A percentile compares a stretch with the other conserved stretches of the same genome.
Evolutionary conservation across 441 rosid species (phyloP).

Genomic region (Populus hybrid): DNA sequence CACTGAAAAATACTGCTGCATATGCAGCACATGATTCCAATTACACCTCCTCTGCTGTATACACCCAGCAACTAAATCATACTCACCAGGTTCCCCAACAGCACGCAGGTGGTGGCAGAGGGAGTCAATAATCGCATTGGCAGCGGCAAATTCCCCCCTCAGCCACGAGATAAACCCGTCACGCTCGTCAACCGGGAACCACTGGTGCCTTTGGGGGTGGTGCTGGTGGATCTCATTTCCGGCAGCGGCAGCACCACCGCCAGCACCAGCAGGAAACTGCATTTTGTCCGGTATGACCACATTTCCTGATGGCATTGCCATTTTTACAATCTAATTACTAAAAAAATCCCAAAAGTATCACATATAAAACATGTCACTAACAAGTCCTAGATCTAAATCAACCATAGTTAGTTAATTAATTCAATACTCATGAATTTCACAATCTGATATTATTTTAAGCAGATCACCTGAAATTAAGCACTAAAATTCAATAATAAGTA

Average conservation of each 20-base stretch:
- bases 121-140: constrained; percentile 78
- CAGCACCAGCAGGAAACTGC: constrained; percentile 45
- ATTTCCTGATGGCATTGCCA: constrained; percentile 88
- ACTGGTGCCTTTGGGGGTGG: constrained; percentile 38
- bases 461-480: constrained; percentile 20
- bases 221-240: constrained; percentile 40
- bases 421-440: background rate
- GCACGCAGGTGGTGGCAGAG: constrained; percentile 63
- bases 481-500: constrained; percentile 5
- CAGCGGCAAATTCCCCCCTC: constrained; percentile 86
- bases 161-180: constrained; percentile 82
- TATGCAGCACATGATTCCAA: constrained; percentile 74
- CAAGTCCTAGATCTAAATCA: constrained; percentile 23
- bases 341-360: constrained; percentile 6
- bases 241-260: constrained; percentile 17
- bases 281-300: constrained; percentile 54
- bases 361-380: constrained; percentile 16
- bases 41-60: constrained; percentile 73
- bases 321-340: constrained; percentile 17
- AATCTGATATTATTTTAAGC: constrained; percentile 7
- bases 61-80: constrained; percentile 46
- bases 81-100: constrained; percentile 68
- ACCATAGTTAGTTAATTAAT: background rate
- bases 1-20: constrained; percentile 80
- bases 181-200: constrained; percentile 67